Conservation (phyloP, 345 rosid genomes). For the Eucalyptus curtisii region DNA sequence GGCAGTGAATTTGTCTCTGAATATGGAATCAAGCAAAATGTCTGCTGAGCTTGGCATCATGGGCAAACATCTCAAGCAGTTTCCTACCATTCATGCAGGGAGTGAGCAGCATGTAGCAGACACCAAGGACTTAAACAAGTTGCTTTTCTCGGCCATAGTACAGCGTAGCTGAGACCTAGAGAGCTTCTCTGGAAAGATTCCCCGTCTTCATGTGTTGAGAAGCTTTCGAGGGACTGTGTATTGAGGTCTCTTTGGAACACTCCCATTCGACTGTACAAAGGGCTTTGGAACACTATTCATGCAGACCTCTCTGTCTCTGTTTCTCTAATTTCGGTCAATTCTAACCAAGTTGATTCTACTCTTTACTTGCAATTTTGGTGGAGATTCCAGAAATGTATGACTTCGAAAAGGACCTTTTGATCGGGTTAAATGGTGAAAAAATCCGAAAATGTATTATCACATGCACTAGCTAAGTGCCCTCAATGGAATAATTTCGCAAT, state of each 20-base stretch:
- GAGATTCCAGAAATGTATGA: neutral
- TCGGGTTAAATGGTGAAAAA: neutral
- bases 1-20: neutral
- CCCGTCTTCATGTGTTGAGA: neutral
- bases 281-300: neutral
- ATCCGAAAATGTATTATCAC: neutral
- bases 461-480: neutral
- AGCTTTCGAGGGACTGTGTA: neutral
- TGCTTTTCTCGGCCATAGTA: constrained; percentile 71
- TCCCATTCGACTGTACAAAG: neutral
- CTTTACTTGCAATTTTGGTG: neutral
- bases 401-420: neutral
- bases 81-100: constrained; percentile 22
- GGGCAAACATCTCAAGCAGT: neutral
- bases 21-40: neutral
- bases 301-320: neutral
- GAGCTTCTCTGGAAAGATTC: neutral
- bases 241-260: neutral
- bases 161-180: constrained; percentile 17
- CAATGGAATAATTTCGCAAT: neutral
- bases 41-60: neutral
- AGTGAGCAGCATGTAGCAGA: constrained; percentile 34
- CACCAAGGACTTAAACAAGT: constrained; percentile 53
- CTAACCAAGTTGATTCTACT: neutral
- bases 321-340: neutral